phyloP scores from a whole-genome alignment of 2,329 filamentous ascomycete species.

The Knoxdaviesia proteae region DNA sequence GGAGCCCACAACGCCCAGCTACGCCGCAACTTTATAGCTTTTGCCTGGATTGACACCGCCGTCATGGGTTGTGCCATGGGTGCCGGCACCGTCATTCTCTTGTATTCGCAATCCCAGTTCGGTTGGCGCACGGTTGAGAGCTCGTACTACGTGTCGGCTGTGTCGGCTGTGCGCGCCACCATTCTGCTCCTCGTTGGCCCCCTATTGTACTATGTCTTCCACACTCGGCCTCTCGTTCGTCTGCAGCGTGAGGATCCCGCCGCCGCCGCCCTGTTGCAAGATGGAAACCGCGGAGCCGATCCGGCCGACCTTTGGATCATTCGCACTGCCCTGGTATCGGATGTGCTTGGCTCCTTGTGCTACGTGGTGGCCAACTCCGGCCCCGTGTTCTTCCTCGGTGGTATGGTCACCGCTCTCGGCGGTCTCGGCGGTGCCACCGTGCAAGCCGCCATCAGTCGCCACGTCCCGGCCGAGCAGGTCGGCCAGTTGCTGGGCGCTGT shows the following conservation, averaged over 20 bases:
- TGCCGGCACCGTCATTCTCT: constrained; percentile 56
- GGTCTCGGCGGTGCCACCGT: constrained; percentile 72
- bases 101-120: constrained; percentile 68
- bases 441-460: constrained; percentile 72
- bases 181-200: constrained; percentile 60
- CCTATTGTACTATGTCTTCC: constrained; percentile 53
- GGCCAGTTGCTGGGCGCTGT: constrained; percentile 78
- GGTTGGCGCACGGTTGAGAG: constrained; percentile 66
- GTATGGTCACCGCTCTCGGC: constrained; percentile 54
- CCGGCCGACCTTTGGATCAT: constrained; percentile 58
- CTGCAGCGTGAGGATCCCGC: constrained; percentile 2
- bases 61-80: constrained; percentile 67
- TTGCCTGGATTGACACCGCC: constrained; percentile 63
- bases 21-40: constrained; percentile 60
- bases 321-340: constrained; percentile 52
- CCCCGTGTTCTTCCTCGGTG: constrained; percentile 47
- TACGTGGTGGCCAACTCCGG: constrained; percentile 46
- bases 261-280: constrained; percentile 17
- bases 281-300: constrained; percentile 50
- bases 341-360: constrained; percentile 54
- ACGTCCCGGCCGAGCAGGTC: constrained; percentile 62
- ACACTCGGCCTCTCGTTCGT: constrained; percentile 23
- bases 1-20: constrained; percentile 32
- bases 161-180: constrained; percentile 57
- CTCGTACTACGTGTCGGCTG: constrained; percentile 59